Evolutionary conservation across 176 grass and related monocot species (phyloP), one percentile per base, ranked within the genome.

Genomic region (Stipa capillata): DNA sequence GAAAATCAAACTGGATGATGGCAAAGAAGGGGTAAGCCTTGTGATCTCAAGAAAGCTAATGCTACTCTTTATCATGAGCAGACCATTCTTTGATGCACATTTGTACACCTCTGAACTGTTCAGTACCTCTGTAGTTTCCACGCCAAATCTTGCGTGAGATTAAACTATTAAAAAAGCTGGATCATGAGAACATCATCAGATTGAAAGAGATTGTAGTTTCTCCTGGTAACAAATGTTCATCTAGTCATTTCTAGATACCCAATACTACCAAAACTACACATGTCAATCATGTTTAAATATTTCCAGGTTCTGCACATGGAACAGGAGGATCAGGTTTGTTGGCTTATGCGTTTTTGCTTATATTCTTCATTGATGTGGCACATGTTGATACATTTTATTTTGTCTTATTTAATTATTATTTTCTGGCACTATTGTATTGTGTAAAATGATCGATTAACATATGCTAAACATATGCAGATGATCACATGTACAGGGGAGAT

Each of bases 101-200:
- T 78, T 59, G 67, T 31, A 49, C 9, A 41, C 54, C n/a, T 61
- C 54, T 82, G 29, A 79, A 59, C 48, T 74, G 39, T 45, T 64
- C 45, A 60, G 52, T 84, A 77, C 45, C 72, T 87, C 59, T 90
- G 82, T 82, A 93, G 91, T 93, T 93, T 70, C 91, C 91, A 42
- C 88, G 83, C 49, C 88, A 86, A 83, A 89, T 89, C 65, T 90
- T 93, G 80, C 87, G 87, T 20, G 91, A 90, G 83, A 93, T 93
- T 81, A 93, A 93, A 78, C 85, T 93, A 65, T 77, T 93, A 78
- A 90, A 93, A 86, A 93, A 90, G 81, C 81, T 93, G 85, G 81
- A 90, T 83, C 91, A 93, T 85, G 82, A 90, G 78, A 93, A 93
- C 85, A 89, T 93, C 74, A 90, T 93, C 81, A 86, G 88, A 70